Evolutionary conservation across 106 monocot species (phyloP), one percentile per base, ranked within the genome.

Genomic region (Allium sativum): DNA sequence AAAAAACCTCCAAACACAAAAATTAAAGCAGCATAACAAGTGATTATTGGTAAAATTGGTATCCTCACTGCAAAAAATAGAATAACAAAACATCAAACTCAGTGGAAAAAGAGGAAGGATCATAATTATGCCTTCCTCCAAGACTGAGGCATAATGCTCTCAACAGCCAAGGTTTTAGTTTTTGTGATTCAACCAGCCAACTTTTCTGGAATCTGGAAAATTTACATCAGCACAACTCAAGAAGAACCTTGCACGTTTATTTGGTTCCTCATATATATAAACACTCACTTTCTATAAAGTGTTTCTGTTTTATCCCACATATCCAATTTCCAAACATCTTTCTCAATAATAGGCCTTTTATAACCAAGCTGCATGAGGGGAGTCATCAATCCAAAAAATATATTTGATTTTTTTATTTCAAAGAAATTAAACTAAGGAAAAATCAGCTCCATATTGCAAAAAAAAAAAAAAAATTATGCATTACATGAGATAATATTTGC

Each of bases 241-340:
- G 31, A 31, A 31, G 31, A 31, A 31, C 5, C 31, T 31, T 31
- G 5, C 31, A 31, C 31, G 31, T 5, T 31, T 31, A 5, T 31
- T 5, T 31, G 31, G 31, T 31, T 31, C 31, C 31, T 31, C 5
- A 5, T 31, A 45, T 15, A 13, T 8, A 55, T 58, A 21, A 21
- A 74, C 10, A 73, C 40, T 16, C 51, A 88, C 96, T 76, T 84
- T 60, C 21, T 72, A 61, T 85, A 46, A 42, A 92, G 52, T 61
- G 88, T 98, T 66, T 98, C 96, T 5, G 96, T 92, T 64, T 82
- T 65, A 81, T 98, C 96, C 96, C 96, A 98, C 64, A 80, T 65
- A 77, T 98, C 96, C 70, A 98, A 70, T 72, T 88, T 92, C 96
- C 96, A 98, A 22, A 91, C 80, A 80, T 98, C 96, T 68, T 92